Base-by-base conservation (phyloP, 73 alveolate species). In the Paraurostyla sp. region DNA sequence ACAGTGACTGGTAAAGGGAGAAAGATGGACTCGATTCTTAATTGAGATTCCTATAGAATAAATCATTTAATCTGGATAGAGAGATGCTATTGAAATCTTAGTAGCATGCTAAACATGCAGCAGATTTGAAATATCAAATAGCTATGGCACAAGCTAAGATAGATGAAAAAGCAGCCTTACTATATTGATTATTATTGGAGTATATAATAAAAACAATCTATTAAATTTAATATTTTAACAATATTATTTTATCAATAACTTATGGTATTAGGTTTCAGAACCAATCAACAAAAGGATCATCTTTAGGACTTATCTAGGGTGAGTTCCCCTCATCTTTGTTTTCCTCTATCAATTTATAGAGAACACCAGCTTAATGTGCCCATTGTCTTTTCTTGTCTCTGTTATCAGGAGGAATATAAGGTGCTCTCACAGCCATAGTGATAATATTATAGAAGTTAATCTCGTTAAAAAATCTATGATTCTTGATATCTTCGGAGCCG, bases 231-330 rank as follows among this genome's bases (percentile, higher is more conserved):
- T n/a, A n/a, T n/a, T n/a, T n/a, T n/a, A n/a, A n/a, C n/a, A n/a
- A n/a, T n/a, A n/a, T n/a, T n/a, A n/a, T n/a, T n/a, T n/a, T n/a
- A n/a, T n/a, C n/a, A n/a, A n/a, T n/a, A n/a, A n/a, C n/a, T n/a
- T n/a, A n/a, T n/a, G 27, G 23, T 22, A 32, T 62, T 6, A 16
- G 13, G 11, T 18, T 69, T 69, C 85, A 69, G 49, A 69, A 95
- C 98, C 98, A 95, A 59, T 93, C 96, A 7, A 71, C 80, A 91
- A 96, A 96, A 56, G 99, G 99, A 81, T 96, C 99, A 36, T 94
- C 98, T 27, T 87, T 76, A 32, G 95, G 94, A 59, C 86, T 81
- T 35, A 96, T 81, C 50, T 94, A 88, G 57, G 98, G 97, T 30
- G 97, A 69, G 42, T 40, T 36, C 3, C 11, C 3, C 25, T 69